Evolutionary conservation across 331 rosid species (phyloP).

Genomic region (Telfairia occidentalis): DNA sequence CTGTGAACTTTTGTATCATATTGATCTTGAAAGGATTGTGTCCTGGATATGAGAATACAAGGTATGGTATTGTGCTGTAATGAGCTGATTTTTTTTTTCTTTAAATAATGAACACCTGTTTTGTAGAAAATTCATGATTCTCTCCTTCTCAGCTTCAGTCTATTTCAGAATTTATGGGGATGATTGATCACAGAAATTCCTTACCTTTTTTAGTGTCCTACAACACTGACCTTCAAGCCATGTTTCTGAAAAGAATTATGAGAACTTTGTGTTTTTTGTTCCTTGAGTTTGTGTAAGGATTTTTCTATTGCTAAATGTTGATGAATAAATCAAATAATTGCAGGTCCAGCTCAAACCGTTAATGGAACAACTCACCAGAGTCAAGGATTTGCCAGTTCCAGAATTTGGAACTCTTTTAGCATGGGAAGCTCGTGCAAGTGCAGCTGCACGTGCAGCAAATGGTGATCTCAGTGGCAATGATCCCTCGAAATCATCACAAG

Average conservation of each 20-base stretch:
- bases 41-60: neutral
- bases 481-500: slow-evolving; percentile 65
- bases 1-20: too few relatives aligned
- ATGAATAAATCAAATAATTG: slow-evolving; percentile 16
- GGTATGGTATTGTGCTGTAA: neutral
- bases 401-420: slow-evolving; percentile 90
- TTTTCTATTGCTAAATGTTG: neutral
- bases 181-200: neutral
- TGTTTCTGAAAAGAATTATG: neutral
- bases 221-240: neutral
- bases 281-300: neutral
- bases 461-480: slow-evolving; percentile 51
- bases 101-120: neutral
- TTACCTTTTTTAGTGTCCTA: neutral
- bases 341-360: slow-evolving; percentile 92
- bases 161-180: neutral
- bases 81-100: neutral
- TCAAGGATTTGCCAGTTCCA: slow-evolving; percentile 87
- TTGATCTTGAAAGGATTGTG: neutral
- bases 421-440: slow-evolving; percentile 95
- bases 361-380: slow-evolving; percentile 72
- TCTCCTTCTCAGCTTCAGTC: neutral
- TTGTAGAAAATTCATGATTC: neutral
- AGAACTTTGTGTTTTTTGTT: neutral
- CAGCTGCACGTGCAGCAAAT: slow-evolving; percentile 72